phyloP scores from a whole-genome alignment of 2,329 filamentous ascomycete genomes.

The Aspergillus piperis region DNA sequence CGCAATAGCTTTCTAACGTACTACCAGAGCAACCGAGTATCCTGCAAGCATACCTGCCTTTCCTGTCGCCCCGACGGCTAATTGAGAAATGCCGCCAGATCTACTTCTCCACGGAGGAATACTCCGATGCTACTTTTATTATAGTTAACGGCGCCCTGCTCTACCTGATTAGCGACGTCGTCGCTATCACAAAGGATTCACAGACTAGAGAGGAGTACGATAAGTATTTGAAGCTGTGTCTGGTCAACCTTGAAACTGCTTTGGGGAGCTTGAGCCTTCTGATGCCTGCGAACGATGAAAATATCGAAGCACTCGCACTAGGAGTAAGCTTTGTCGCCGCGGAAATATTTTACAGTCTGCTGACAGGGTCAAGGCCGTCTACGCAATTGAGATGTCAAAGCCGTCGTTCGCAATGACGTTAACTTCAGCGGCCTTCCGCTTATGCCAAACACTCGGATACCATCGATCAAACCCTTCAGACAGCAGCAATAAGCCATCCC shows the following conservation, averaged over 20 bases:
- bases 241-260: slow-evolving; percentile 48
- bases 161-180: slow-evolving; percentile 39
- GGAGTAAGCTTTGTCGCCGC: slow-evolving; percentile 48
- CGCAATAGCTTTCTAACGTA: background rate
- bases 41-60: slow-evolving; percentile 34
- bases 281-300: slow-evolving; percentile 57
- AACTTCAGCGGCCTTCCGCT: slow-evolving; percentile 58
- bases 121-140: slow-evolving; percentile 43
- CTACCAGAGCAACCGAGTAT: slow-evolving; percentile 11
- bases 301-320: slow-evolving; percentile 60
- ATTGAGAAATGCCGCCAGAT: slow-evolving; percentile 44
- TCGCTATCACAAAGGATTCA: slow-evolving; percentile 22
- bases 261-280: slow-evolving; percentile 56
- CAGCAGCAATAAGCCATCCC: slow-evolving; percentile 29
- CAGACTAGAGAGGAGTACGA: slow-evolving; percentile 29
- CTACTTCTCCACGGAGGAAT: slow-evolving; percentile 47
- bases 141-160: slow-evolving; percentile 43
- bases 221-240: slow-evolving; percentile 39
- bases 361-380: slow-evolving; percentile 51
- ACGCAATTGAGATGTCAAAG: slow-evolving; percentile 63
- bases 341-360: background rate
- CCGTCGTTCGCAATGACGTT: slow-evolving; percentile 67
- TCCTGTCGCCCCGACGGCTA: slow-evolving; percentile 37
- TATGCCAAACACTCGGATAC: slow-evolving; percentile 65
- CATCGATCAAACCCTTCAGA: slow-evolving; percentile 45